Conservation (phyloP, 2,329 filamentous ascomycete species). For the Pseudogymnoascus sp. region DNA sequence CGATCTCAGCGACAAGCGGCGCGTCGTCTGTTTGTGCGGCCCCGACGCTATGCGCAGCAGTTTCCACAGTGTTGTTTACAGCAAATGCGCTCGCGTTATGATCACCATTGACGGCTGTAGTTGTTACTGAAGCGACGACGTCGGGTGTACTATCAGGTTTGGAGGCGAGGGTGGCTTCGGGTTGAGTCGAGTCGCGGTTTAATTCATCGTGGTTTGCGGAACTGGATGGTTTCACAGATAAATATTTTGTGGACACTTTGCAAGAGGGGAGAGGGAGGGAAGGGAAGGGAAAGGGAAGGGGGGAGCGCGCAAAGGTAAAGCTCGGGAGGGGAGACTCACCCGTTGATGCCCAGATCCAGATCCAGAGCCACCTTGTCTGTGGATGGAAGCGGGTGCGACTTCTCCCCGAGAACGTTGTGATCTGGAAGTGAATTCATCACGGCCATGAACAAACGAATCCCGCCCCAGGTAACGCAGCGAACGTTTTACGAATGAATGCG, state of each 20-base stretch:
- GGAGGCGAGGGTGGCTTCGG: conserved; percentile 18
- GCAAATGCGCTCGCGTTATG: conserved; percentile 17
- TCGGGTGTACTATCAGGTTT: not conserved
- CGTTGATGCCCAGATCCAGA: conserved; percentile 46
- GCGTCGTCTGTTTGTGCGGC: not conserved
- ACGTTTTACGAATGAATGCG: conserved; percentile 22
- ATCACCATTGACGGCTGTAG: conserved; percentile 21
- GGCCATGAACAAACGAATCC: conserved; percentile 36
- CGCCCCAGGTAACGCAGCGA: conserved; percentile 12
- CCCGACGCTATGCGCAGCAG: not conserved
- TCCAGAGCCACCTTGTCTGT: conserved; percentile 45
- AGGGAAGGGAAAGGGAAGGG: conserved; percentile 20
- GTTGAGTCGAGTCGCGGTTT: conserved; percentile 18
- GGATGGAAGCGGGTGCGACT: conserved; percentile 39
- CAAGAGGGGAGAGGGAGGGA: conserved; percentile 21
- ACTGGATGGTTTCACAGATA: conserved; percentile 28
- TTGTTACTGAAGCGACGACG: conserved; percentile 4
- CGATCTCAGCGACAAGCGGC: not conserved
- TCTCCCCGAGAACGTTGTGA: conserved; percentile 36
- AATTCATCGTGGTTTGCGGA: conserved; percentile 24
- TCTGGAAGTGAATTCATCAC: conserved; percentile 42
- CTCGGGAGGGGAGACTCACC: conserved; percentile 44
- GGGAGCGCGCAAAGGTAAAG: conserved; percentile 21
- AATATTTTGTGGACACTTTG: conserved; percentile 24
- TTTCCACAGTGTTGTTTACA: not conserved